Conservation (phyloP, 306 rosid genomes). For the Sphenostylis stenocarpa region DNA sequence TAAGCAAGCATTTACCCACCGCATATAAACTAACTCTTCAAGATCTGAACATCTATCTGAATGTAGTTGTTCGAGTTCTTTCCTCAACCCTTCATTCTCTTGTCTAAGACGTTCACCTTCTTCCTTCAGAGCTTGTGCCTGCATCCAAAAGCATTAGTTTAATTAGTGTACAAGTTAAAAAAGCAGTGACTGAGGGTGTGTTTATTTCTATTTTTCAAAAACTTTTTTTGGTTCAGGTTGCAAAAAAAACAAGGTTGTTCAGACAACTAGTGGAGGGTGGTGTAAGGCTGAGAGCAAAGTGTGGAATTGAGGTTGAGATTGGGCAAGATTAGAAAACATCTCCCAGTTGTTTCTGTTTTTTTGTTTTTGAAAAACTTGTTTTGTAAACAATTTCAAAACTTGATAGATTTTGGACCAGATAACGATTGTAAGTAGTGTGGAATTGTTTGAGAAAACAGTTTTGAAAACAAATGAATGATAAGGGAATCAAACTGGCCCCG, state of each 20-base stretch:
- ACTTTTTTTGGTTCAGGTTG: background rate
- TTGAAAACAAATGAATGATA: no score
- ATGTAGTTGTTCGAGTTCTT: conserved; percentile 65
- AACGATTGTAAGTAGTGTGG: background rate
- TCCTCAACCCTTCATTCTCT: conserved; percentile 49
- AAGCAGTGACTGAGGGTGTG: background rate
- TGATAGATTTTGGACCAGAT: background rate
- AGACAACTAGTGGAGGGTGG: background rate
- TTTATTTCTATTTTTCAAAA: background rate
- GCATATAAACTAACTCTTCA: conserved; percentile 83
- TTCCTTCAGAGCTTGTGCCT: conserved; percentile 57
- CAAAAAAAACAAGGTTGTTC: background rate
- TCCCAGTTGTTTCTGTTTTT: background rate
- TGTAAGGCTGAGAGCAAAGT: background rate
- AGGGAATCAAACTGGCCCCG: no score
- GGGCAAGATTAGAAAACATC: background rate
- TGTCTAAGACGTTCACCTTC: conserved; percentile 44
- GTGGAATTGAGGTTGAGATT: background rate
- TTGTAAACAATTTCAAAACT: background rate
- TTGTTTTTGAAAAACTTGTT: background rate
- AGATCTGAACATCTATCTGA: conserved; percentile 64
- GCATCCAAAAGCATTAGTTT: conserved; percentile 28
- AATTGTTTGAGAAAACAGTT: background rate
- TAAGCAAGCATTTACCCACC: conserved; percentile 95
- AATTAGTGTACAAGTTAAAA: conserved; percentile 7